Evolutionary conservation across 331 rosid genomes (phyloP).

Genomic region (Erythrophleum ivorense): DNA sequence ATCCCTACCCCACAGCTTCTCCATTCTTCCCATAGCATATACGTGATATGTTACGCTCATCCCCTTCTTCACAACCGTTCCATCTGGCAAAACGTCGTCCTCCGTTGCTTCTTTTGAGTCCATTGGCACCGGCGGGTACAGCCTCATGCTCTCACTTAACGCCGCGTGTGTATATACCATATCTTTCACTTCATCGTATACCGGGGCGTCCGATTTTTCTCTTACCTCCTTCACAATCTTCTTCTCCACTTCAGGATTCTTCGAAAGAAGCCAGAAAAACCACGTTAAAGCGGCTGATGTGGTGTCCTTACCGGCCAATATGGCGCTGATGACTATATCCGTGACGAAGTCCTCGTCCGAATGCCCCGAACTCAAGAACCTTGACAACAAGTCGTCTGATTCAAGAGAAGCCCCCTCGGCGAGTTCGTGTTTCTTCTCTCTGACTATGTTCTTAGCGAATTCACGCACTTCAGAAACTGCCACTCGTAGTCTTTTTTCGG

Average conservation of each 20-base stretch:
- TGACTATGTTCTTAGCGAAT: constrained; percentile 48
- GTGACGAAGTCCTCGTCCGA: constrained; percentile 58
- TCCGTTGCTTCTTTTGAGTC: constrained; percentile 32
- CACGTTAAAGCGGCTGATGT: constrained; percentile 74
- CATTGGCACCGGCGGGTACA: constrained; percentile 48
- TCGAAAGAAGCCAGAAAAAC: constrained; percentile 70
- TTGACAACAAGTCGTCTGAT: constrained; percentile 56
- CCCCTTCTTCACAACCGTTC: constrained; percentile 44
- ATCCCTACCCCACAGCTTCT: constrained; percentile 45
- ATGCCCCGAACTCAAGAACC: constrained; percentile 68
- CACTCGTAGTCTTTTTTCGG: constrained; percentile 46
- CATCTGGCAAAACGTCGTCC: constrained; percentile 50
- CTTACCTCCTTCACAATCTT: constrained; percentile 56
- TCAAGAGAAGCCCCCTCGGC: constrained; percentile 36
- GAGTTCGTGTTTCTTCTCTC: constrained; percentile 57
- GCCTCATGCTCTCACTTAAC: constrained; percentile 51
- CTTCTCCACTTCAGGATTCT: constrained; percentile 55
- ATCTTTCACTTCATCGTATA: constrained; percentile 46
- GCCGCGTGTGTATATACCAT: constrained; percentile 54
- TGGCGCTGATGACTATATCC: constrained; percentile 72
- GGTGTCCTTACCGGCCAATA: constrained; percentile 65
- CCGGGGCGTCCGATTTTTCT: constrained; percentile 20
- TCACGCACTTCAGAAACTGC: constrained; percentile 50
- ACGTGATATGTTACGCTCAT: constrained; percentile 41
- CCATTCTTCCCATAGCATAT: constrained; percentile 53